A percentile compares a stretch with the other conserved stretches of the same genome.
Evolutionary conservation across 2,329 filamentous ascomycete species (phyloP).

Genomic region (Monosporascus sp.): DNA sequence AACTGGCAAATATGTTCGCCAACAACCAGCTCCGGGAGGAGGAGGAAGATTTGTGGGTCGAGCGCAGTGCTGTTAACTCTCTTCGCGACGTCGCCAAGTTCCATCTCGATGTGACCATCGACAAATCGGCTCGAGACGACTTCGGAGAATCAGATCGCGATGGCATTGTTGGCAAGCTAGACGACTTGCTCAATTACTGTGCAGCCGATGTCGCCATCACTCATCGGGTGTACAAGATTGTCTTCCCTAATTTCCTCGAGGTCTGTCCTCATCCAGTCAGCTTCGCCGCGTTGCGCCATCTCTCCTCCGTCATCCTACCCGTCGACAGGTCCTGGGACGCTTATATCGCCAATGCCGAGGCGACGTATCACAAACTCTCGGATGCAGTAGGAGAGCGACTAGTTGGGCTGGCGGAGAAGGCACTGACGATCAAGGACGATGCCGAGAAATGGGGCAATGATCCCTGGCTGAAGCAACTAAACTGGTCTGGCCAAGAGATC

Average conservation of each 20-base stretch:
- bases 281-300: constrained; percentile 86
- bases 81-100: constrained; percentile 94
- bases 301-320: constrained; percentile 90
- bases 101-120: constrained; percentile 84
- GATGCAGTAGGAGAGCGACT: constrained; percentile 74
- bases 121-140: constrained; percentile 80
- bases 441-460: constrained; percentile 67
- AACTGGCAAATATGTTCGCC: constrained; percentile 66
- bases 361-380: constrained; percentile 72
- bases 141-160: constrained; percentile 76
- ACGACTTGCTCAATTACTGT: constrained; percentile 87
- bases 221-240: constrained; percentile 87
- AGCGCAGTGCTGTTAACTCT: constrained; percentile 90
- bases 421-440: constrained; percentile 66
- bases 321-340: constrained; percentile 82
- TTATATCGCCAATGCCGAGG: constrained; percentile 79
- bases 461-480: constrained; percentile 87
- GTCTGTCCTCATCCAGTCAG: constrained; percentile 96
- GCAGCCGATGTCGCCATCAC: constrained; percentile 91
- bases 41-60: constrained; percentile 94
- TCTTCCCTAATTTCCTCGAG: constrained; percentile 83
- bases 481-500: constrained; percentile 92
- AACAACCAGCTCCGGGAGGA: constrained; percentile 65
- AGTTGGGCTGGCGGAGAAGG: constrained; percentile 67
- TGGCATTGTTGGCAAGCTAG: constrained; percentile 65